Conservation (phyloP, 2,329 filamentous ascomycete species). For the Aspergillus sp. region DNA sequence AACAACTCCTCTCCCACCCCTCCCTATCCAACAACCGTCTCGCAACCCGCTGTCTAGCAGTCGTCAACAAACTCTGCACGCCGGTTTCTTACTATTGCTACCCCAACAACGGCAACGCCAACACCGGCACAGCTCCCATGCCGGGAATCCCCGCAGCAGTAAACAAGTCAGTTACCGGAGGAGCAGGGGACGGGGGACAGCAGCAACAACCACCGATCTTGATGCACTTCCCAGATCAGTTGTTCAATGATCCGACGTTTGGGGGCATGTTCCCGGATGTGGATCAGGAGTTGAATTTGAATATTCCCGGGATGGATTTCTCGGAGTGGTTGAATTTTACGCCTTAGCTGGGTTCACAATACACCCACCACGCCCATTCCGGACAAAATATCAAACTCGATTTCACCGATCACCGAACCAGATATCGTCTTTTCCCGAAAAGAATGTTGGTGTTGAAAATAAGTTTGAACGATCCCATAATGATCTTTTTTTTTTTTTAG, state of each 20-base stretch:
- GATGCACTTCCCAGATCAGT: slow-evolving; percentile 32
- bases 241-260: slow-evolving; percentile 31
- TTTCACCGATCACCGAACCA: too few species aligned
- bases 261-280: slow-evolving; percentile 29
- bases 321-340: slow-evolving; percentile 36
- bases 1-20: slow-evolving; percentile 32
- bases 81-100: slow-evolving; percentile 12
- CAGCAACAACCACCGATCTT: slow-evolving; percentile 19
- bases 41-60: slow-evolving; percentile 33
- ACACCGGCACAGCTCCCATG: neutral
- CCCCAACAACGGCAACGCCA: neutral
- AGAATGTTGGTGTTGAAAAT: too few species aligned
- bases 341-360: slow-evolving; percentile 11
- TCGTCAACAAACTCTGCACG: slow-evolving; percentile 33
- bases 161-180: slow-evolving; percentile 5
- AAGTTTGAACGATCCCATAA: too few species aligned
- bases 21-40: slow-evolving; percentile 34
- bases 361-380: too few species aligned
- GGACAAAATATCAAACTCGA: too few species aligned
- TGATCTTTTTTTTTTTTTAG: too few species aligned
- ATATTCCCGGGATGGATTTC: slow-evolving; percentile 28
- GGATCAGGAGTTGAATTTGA: slow-evolving; percentile 24
- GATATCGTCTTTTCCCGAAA: too few species aligned
- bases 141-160: too few species aligned
- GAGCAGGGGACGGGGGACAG: slow-evolving; percentile 8